Evolutionary conservation across 73 alveolate species (phyloP), one percentile per base, ranked within the genome.

Genomic region (Tetrahymena thermophila): DNA sequence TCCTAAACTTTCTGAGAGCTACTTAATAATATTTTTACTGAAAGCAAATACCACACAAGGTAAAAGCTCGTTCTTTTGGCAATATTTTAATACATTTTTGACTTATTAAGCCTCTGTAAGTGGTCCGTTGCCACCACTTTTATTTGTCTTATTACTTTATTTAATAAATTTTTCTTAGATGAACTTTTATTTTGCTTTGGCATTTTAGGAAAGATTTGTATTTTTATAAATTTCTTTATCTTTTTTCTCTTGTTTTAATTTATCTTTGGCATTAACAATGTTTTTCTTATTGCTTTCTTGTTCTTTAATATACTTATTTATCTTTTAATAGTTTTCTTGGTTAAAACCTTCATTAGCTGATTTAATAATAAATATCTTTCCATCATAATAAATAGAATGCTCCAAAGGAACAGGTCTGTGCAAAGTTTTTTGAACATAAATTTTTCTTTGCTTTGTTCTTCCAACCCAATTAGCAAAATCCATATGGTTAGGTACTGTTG

Each of bases 381-480:
- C 98, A 93, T 96, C 98, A 58, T 96, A 84, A 94, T 97, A 98
- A 94, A 99, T 85, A 40, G 50, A 85, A 96, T 99, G 99, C 95
- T 97, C 97, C 84, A 99, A 97, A 15, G 99, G 99, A 40, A 98
- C 99, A 1, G 99, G 99, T 95, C 99, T 97, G 55, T 97, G 94
- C 85, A 96, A 85, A 55, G 99, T 99, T 93, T 96, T 97, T 96
- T 98, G 98, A 16, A 98, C 99, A 95, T 97, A 99, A 10, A 99
- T 99, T 85, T 96, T 95, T 94, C 98, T 96, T 93, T 97, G 96
- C 93, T 98, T 98, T 83, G 98, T 98, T 94, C 99, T 98, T 37
- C 99, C 99, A 13, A 99, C 99, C 99, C 99, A 99, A 50, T 98
- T 98, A 23, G 99, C 99, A 96, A 99, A 98, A 95, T 98, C 99